Evolutionary conservation across 2,329 filamentous ascomycete genomes (phyloP), one percentile per base, ranked within the genome.

Genomic region (Falciphora oryzae): DNA sequence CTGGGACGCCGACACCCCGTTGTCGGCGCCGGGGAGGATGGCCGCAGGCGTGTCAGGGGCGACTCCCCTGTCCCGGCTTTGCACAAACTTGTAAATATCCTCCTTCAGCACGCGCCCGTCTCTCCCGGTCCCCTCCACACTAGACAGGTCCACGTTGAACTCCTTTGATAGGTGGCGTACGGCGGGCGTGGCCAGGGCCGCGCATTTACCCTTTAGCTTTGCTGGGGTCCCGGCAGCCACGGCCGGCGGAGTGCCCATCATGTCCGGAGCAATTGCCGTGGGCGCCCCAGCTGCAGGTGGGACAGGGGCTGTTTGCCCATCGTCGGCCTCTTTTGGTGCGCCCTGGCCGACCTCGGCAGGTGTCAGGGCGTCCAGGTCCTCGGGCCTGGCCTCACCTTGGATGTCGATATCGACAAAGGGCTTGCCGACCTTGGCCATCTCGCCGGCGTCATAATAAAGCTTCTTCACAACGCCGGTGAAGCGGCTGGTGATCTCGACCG

Each of bases 391-490:
- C 68, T 88, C 87, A 66, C 90, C 91, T 71, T 92, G 87, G 69
- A 97, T 93, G 75, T 98, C 94, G 67, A 98, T 97, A 73, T 98
- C 94, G 68, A 97, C 90, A 72, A 97, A 87, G 18, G 93, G 90
- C 85, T 95, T 93, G 69, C 95, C 95, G 31, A 97, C 96, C 73
- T 92, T 92, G 63, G 94, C 94, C 85, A 97, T 97, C 70, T 98
- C 95, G 69, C 97, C 95, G 38, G 93, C 89, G 68, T 97, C 93
- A 76, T 97, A 98, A 78, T 98, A 87, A 59, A 99, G 82, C 79
- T 93, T 98, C 81, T 97, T 97, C 70, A 99, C 94, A 0, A 97
- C 90, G 28, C 95, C 95, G 65, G 93, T 88, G 76, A 97, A 99
- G 64, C 95, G 89, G 72, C 93, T 97, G 56, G 95, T 98, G 71